Evolutionary conservation across 2,329 filamentous ascomycete species (phyloP), one percentile per base, ranked within the genome.

Genomic region (Venturia pyrina): DNA sequence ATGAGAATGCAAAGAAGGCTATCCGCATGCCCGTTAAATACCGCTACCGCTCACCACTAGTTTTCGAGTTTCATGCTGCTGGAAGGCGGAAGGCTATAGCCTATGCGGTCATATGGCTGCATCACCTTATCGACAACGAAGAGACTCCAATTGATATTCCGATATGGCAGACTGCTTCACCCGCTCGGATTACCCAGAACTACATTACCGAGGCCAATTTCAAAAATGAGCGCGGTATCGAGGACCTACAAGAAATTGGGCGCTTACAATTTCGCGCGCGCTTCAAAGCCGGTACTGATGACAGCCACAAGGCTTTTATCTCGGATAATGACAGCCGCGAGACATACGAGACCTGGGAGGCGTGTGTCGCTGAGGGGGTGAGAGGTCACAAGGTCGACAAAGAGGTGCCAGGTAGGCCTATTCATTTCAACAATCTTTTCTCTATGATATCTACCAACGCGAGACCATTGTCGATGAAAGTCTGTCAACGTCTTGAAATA

Each of bases 321-420:
- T 85, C 87, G 61, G 90, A 96, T 75, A 96, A 96, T 72, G 87
- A 96, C 73, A 88, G 89, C 1, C 88, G 93, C 41, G 95, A 98
- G 79, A 97, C 93, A 0, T 96, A 91, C 69, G 93, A 98, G 78
- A 90, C 89, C 0, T 98, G 93, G 91, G 92, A 97, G 75, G 90
- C 92, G 0, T 97, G 93, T 74, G 85, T 89, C 50, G 87, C 91
- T 0, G 93, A 98, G 75, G 93, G 93, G 15, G 90, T 96, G 0
- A 86, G 95, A 1, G 78, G 82, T 17, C 84, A 87, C 65, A 83
- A 86, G 37, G 91, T 97, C 0, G 79, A 83, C 11, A 83, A 87
- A 32, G 89, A 96, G 71, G 80, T 96, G 0, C 90, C 92, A 0
- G 48, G 48, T 53, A 28, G 1, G 48, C 21, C 5, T 28, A 28